A percentile compares a stretch with the other conserved stretches of the same genome.
These are phyloP conservation scores for Oryza meyeriana DNA, from an alignment of 176 grass and related monocot species.

Conservation along the genomic window DNA sequence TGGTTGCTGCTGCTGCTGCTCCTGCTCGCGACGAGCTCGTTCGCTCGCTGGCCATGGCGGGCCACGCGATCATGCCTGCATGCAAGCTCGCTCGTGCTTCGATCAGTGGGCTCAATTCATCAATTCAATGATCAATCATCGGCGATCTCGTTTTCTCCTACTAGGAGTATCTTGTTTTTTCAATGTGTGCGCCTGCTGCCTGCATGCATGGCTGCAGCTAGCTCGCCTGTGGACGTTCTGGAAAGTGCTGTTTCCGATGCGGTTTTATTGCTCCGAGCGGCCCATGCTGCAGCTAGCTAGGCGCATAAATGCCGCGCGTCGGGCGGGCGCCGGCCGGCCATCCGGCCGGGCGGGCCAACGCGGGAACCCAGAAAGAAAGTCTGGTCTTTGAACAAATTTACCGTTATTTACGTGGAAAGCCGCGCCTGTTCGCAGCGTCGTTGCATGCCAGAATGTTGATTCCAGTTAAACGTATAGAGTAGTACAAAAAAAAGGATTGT, in stretches of 20 bases:
- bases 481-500: neutral
- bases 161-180: neutral
- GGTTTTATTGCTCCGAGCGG: constrained; percentile 19
- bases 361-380: constrained; percentile 17
- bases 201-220: too few relatives aligned
- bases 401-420: constrained; percentile 48
- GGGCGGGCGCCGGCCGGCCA: neutral
- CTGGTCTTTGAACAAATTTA: constrained; percentile 20
- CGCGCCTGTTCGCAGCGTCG: constrained; percentile 1
- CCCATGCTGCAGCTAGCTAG: constrained; percentile 8
- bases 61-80: neutral
- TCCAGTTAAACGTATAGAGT: neutral
- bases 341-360: neutral
- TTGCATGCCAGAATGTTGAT: neutral
- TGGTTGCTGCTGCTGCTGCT: neutral
- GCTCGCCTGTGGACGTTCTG: constrained; percentile 21
- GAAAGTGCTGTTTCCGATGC: constrained; percentile 37
- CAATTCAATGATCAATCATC: neutral
- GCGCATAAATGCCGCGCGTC: constrained; percentile 33
- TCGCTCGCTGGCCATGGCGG: neutral
- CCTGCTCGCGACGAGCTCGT: neutral
- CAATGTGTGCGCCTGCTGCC: neutral
- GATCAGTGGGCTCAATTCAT: neutral
- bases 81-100: neutral
- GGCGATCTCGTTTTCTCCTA: neutral